A percentile compares a stretch with the other conserved stretches of the same genome.
Evolutionary conservation across 2,329 filamentous ascomycete species (phyloP).

Genomic region (Graphiopsis chlorocephala): DNA sequence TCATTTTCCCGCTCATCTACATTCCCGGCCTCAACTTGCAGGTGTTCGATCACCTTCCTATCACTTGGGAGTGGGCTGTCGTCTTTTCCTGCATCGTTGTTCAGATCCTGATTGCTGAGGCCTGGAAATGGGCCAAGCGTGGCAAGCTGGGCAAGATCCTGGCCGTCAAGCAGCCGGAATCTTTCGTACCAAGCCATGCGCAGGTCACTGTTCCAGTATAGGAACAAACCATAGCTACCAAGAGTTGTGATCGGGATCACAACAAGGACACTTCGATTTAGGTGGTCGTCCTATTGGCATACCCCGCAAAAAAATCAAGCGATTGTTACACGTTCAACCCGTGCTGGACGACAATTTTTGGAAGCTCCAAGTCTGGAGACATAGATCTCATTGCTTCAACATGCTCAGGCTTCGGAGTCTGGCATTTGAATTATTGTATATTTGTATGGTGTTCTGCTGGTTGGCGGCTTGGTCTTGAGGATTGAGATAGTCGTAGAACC

Average conservation of each 20-base stretch:
- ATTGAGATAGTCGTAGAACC: not conserved
- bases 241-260: not conserved
- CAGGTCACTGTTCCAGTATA: conserved; percentile 1
- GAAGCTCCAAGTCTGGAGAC: conserved; percentile 1
- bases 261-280: not conserved
- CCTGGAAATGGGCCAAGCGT: conserved; percentile 65
- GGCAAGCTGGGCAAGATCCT: conserved; percentile 16
- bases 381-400: conserved; percentile 11
- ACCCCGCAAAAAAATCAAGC: not conserved
- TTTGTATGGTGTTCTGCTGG: not conserved
- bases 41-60: conserved; percentile 63
- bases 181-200: not conserved
- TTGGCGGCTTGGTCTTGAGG: not conserved
- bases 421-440: not conserved
- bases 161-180: conserved; percentile 3
- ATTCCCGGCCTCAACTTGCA: conserved; percentile 63
- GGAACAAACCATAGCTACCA: not conserved
- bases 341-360: not conserved
- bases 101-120: conserved; percentile 61
- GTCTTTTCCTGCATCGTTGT: conserved; percentile 58
- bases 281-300: not conserved
- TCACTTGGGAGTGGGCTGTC: conserved; percentile 66
- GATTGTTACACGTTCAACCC: conserved; percentile 4
- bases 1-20: conserved; percentile 49
- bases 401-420: not conserved